Evolutionary conservation across 208 protist genomes (phyloP), one percentile per base, ranked within the genome.

Genomic region (Acanthamoeba castellanii): DNA sequence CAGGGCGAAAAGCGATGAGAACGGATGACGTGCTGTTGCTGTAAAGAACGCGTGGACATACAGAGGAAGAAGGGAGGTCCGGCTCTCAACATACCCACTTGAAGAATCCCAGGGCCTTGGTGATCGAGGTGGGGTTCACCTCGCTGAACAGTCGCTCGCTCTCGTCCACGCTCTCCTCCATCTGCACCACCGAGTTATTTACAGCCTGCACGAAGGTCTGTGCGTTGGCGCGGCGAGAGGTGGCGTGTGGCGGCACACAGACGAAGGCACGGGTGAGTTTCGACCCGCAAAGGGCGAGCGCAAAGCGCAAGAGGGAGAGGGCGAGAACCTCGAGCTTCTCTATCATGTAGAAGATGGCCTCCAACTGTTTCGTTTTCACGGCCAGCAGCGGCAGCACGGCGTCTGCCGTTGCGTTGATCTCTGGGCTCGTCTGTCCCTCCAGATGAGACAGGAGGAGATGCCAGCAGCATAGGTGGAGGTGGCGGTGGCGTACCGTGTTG

Each of bases 81-180:
- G 9, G 9, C 13, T 18, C 7, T 20, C 20, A 5, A 93, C 89
- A 13, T 18, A 94, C 90, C 90, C 64, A 94, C 57, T 84, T 78
- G 68, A 94, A 94, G 70, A 84, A 78, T 6, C 90, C 70, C 8
- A 94, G 90, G 6, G 70, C 90, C 50, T 84, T 78, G 25, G 68
- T 70, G 90, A 94, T 94, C 32, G 90, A 94, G 6, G 90, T 94
- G 68, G 90, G 90, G 45, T 94, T 94, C 27, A 94, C 52, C 47
- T 94, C 68, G 55, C 61, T 84, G 72, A 85, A 94, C 47, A 70
- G 30, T 50, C 57, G 47, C 27, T 94, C 90, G 68, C 52, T 94
- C 37, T 94, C 70, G 27, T 94, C 52, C 66, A 84, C 55, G 27
- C 90, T 37, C 70, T 94, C 90, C 34, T 94, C 90, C 90, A 94